These are phyloP conservation scores for Chloropicon primus DNA, from an alignment of 139 green algal genomes.

Conservation along the genomic window DNA sequence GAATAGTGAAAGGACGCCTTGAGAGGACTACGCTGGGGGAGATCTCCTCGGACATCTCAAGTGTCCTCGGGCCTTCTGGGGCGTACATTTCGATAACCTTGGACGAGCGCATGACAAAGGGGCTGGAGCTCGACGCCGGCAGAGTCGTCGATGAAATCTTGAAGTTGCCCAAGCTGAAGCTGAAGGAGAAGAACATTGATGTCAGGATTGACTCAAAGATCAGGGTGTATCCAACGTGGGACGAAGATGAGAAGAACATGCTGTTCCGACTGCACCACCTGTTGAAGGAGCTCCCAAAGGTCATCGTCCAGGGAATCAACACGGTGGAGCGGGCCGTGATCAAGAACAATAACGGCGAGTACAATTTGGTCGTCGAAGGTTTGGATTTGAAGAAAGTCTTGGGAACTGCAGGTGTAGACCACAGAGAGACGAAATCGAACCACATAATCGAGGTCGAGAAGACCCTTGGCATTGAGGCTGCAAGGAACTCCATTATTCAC, in stretches of 20 bases:
- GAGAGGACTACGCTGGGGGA: conserved; percentile 79
- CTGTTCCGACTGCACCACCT: conserved; percentile 14
- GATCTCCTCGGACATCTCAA: conserved; percentile 39
- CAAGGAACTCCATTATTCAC: conserved; percentile 53
- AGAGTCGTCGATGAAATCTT: conserved; percentile 24
- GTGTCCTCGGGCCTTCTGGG: conserved; percentile 22
- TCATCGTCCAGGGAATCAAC: conserved; percentile 80
- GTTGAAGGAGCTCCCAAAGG: conserved; percentile 31
- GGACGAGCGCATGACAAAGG: conserved; percentile 30
- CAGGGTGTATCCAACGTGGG: conserved; percentile 27
- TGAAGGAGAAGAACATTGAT: neutral
- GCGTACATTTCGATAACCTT: conserved; percentile 39
- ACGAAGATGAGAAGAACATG: conserved; percentile 3
- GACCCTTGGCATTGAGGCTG: conserved; percentile 84
- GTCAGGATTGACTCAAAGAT: conserved; percentile 27
- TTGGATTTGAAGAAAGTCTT: conserved; percentile 61
- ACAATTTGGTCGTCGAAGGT: conserved; percentile 54
- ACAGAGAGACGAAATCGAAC: conserved; percentile 67
- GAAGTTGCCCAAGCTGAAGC: neutral
- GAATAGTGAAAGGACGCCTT: conserved; percentile 79
- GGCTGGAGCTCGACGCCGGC: conserved; percentile 64
- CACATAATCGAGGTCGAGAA: conserved; percentile 78
- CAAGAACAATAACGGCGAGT: conserved; percentile 38
- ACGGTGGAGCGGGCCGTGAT: conserved; percentile 83
- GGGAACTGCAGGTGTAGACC: conserved; percentile 64